Evolutionary conservation across 1,284 basidiomycete species (phyloP), one percentile per base, ranked within the genome.

Genomic region (Malassezia yamatoensis): DNA sequence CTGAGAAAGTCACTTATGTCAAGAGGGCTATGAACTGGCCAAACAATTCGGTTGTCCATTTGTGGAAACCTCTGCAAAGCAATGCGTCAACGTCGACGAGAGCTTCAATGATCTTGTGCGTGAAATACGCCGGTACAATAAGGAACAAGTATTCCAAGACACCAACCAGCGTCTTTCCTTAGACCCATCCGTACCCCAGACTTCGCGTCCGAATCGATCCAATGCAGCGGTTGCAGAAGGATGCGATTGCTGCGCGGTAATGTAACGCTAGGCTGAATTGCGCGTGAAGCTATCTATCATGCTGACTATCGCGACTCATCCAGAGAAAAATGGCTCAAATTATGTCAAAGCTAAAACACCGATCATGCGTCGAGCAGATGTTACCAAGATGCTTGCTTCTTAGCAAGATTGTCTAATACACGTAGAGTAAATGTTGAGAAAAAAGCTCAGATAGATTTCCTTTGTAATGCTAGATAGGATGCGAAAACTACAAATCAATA

Each of bases 41-140:
- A 91, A 90, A 76, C 88, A 91, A 75, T 94, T 96, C 75, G 87
- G 86, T 49, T 96, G 91, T 79, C 88, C 86, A 70, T 98, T 94
- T 77, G 91, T 98, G 65, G 94, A 98, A 78, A 96, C 94, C 2
- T 96, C 93, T 20, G 94, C 94, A 51, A 99, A 99, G 80, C 88
- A 94, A 74, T 82, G 94, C 47, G 88, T 96, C 78, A 96, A 96
- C 71, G 94, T 99, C 51, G 94, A 99, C 71, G 93, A 98, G 78
- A 90, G 91, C n/a, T 99, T 98, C 79, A 85, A 83, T 74, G 87
- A 88, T 64, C 85, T 99, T 57, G 94, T 99, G 37, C 84, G 91
- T 46, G 90, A 96, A 77, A 99, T 99, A 70, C 82, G 94, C 67
- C 85, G 86, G 75, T 96, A 90, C 78, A 96, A 96, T 81, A 91